phyloP scores from a whole-genome alignment of 2,329 filamentous ascomycete genomes.

The Eurotiales sp. region DNA sequence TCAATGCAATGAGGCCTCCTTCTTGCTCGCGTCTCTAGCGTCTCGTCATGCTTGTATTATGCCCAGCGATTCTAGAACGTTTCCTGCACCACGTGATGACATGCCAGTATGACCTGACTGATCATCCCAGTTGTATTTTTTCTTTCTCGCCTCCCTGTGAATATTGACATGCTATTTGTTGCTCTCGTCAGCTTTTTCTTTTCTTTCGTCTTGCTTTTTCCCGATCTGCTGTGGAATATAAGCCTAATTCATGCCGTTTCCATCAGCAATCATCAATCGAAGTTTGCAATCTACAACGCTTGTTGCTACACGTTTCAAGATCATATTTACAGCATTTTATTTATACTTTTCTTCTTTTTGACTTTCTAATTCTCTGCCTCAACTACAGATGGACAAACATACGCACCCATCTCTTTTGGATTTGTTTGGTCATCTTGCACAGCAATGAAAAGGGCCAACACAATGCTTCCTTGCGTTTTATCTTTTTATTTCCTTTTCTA shows the following conservation, averaged over 20 bases:
- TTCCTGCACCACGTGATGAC: not conserved
- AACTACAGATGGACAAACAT: too few relatives aligned
- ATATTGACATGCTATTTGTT: not conserved
- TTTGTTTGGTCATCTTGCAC: too few relatives aligned
- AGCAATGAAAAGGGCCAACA: too few relatives aligned
- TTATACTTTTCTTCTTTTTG: too few relatives aligned
- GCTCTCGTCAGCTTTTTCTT: too few relatives aligned
- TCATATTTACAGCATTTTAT: not conserved
- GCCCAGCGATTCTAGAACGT: constrained; percentile 9
- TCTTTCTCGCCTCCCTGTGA: not conserved
- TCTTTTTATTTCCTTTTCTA: too few relatives aligned
- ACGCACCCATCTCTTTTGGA: too few relatives aligned
- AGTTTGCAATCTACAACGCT: not conserved
- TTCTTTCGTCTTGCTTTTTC: not conserved
- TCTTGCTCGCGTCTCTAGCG: constrained; percentile 11
- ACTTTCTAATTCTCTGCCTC: too few relatives aligned
- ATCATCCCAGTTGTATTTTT: not conserved
- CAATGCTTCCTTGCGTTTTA: too few relatives aligned
- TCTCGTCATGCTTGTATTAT: constrained; percentile 4
- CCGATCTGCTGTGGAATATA: not conserved
- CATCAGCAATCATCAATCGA: not conserved
- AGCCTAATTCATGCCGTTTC: not conserved
- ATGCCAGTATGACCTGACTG: not conserved
- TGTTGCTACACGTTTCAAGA: not conserved
- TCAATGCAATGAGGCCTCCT: constrained; percentile 8